A percentile compares a stretch with the other conserved stretches of the same genome.
phyloP scores from a whole-genome alignment of 2,329 filamentous ascomycete species.

The Metarhizium guizhouense region DNA sequence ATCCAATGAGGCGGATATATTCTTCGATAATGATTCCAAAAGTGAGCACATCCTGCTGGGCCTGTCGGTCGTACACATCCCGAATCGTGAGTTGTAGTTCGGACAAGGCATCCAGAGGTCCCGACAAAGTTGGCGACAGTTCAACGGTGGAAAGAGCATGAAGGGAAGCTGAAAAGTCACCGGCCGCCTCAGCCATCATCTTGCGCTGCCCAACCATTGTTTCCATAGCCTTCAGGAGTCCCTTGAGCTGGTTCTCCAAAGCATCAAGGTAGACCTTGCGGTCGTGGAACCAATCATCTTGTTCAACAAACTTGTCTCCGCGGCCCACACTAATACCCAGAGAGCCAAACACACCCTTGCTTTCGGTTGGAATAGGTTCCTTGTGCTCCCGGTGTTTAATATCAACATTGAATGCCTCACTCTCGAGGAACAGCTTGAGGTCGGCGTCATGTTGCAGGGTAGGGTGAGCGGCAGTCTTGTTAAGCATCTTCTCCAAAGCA shows the following conservation, averaged over 20 bases:
- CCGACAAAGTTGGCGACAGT: conserved; percentile 78
- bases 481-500: conserved; percentile 93
- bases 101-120: conserved; percentile 81
- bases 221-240: conserved; percentile 87
- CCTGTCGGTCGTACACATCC: conserved; percentile 92
- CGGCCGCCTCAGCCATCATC: conserved; percentile 84
- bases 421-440: conserved; percentile 93
- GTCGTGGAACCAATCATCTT: conserved; percentile 99
- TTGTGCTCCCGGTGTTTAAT: conserved; percentile 96
- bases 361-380: conserved; percentile 77
- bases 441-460: conserved; percentile 89
- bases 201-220: conserved; percentile 87
- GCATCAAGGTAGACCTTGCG: conserved; percentile 91
- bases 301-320: conserved; percentile 86
- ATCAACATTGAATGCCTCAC: conserved; percentile 90
- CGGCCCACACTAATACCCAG: conserved; percentile 72
- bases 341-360: conserved; percentile 85
- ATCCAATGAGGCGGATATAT: conserved; percentile 92
- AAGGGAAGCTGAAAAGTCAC: conserved; percentile 88
- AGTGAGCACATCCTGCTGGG: conserved; percentile 91
- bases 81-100: conserved; percentile 89
- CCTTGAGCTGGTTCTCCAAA: conserved; percentile 82
- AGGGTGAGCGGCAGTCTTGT: conserved; percentile 85
- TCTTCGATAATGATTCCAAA: conserved; percentile 97
- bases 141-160: conserved; percentile 89